Evolutionary conservation across 23 red algal genomes (phyloP).

Genomic region (Gracilaria vermiculophylla): DNA sequence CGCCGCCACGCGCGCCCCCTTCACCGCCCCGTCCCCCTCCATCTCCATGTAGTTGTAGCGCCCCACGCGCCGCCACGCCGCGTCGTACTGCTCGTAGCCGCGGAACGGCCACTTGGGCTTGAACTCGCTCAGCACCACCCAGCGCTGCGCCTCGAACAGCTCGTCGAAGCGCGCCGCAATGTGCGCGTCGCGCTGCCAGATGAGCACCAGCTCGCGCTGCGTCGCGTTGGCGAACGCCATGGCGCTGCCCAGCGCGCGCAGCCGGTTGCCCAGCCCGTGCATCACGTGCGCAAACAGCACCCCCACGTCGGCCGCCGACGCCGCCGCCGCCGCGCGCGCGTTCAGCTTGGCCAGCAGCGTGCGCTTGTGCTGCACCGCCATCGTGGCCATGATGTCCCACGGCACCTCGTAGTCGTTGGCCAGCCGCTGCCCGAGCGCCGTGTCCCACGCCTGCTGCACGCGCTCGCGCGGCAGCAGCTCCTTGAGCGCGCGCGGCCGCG

Average conservation of each 20-base stretch:
- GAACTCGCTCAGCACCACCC: constrained; percentile 57
- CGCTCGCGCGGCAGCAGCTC: constrained; percentile 32
- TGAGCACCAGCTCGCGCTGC: constrained; percentile 51
- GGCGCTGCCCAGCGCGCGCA: constrained; percentile 68
- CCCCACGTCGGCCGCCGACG: too few species aligned
- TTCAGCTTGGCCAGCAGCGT: constrained; percentile 10
- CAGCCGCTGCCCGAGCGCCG: constrained; percentile 68
- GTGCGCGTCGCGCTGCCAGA: constrained; percentile 79
- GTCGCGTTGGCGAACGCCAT: constrained; percentile 67
- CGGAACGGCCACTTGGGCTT: constrained; percentile 48
- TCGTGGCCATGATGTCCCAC: constrained; percentile 73
- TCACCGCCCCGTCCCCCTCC: constrained; percentile 67
- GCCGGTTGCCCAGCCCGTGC: constrained; percentile 80
- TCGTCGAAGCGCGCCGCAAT: constrained; percentile 46
- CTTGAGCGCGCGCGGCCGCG: constrained; percentile 44
- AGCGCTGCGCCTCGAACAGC: constrained; percentile 48
- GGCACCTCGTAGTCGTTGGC: constrained; percentile 54
- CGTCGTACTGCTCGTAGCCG: constrained; percentile 52
- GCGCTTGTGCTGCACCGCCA: constrained; percentile 15
- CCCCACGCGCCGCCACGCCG: constrained; percentile 29
- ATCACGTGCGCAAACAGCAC: constrained; percentile 68
- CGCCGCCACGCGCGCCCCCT: constrained; percentile 57
- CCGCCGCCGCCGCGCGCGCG: too few species aligned
- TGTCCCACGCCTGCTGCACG: constrained; percentile 37
- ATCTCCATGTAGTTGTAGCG: constrained; percentile 88